Evolutionary conservation across 768 basidiomycete genomes (phyloP), one percentile per base, ranked within the genome.

Genomic region (Boletus rubroflammeus): DNA sequence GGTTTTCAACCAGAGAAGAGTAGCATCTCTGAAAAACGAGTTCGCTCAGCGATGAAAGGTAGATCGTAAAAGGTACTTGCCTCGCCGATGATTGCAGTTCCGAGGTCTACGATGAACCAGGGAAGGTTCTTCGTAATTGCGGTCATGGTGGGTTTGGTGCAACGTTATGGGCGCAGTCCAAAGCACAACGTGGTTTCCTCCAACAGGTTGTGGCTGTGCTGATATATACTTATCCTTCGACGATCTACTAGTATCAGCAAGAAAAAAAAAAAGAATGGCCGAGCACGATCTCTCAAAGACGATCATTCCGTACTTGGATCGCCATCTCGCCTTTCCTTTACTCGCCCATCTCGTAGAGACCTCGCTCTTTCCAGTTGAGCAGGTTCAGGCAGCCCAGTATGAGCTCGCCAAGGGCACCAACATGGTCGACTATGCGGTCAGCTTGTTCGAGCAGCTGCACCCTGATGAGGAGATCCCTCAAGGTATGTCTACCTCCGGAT

Each of bases 381-480:
- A 98, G 62, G 81, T 98, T 53, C 84, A 85, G 54, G 76, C 84
- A 38, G 96, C 97, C 35, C 96, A 98, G 75, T 96, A 97, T 88
- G 94, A 98, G 66, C 86, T 98, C 50, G 91, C 93, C 51, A 96
- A 93, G 69, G 91, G 87, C 57, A 99, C 97, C 43, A 98, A 99
- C 72, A 98, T 98, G 95, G 87, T 96, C 54, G 95, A 96, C 72
- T 99, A 96, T 65, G 86, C 91, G 25, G 82, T 86, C 55, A 81
- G 79, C 59, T 74, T 98, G 62, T 93, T 92, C 64, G 75, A 86
- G 62, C 84, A 91, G 74, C 73, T 93, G 47, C 75, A 93, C 60
- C 86, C 90, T 0, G 85, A 85, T 46, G 72, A 89, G 48, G 77
- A 84, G 62, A 73, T 85, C 21, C 88, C 90, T 14, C 68, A 76